Evolutionary conservation across 441 rosid species (phyloP).

Genomic region (Adansonia grandidieri): DNA sequence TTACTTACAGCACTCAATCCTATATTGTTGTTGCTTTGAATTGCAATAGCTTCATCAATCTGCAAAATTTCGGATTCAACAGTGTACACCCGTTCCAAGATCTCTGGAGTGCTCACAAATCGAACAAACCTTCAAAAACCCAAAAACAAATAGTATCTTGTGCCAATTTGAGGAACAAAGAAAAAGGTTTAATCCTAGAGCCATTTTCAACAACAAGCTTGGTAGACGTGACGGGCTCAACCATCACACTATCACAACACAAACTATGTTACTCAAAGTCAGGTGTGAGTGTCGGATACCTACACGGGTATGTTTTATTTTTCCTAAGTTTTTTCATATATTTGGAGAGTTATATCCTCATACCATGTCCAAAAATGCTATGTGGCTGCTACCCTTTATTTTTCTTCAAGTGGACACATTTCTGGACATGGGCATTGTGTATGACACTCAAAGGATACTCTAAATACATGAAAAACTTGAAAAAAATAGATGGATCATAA

Average conservation of each 20-base stretch:
- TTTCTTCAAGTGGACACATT: too few species aligned
- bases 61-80: conserved; percentile 94
- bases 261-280: too few species aligned
- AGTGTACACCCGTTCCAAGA: conserved; percentile 77
- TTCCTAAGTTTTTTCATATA: too few species aligned
- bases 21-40: conserved; percentile 65
- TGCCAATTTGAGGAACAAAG: background rate
- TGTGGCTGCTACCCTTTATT: too few species aligned
- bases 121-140: conserved; percentile 83
- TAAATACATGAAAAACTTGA: too few species aligned
- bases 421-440: too few species aligned
- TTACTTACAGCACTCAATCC: conserved; percentile 61
- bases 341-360: too few species aligned
- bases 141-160: conserved; percentile 21
- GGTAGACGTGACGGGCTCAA: background rate
- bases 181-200: background rate
- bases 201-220: background rate
- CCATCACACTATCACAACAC: background rate
- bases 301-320: too few species aligned
- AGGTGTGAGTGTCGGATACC: too few species aligned
- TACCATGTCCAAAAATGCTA: too few species aligned
- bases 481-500: too few species aligned
- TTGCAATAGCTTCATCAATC: conserved; percentile 84
- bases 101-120: conserved; percentile 93
- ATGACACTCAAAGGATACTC: too few species aligned